Base-by-base conservation (phyloP, 352 stramenopile genomes). In the Phytophthora citricola region DNA sequence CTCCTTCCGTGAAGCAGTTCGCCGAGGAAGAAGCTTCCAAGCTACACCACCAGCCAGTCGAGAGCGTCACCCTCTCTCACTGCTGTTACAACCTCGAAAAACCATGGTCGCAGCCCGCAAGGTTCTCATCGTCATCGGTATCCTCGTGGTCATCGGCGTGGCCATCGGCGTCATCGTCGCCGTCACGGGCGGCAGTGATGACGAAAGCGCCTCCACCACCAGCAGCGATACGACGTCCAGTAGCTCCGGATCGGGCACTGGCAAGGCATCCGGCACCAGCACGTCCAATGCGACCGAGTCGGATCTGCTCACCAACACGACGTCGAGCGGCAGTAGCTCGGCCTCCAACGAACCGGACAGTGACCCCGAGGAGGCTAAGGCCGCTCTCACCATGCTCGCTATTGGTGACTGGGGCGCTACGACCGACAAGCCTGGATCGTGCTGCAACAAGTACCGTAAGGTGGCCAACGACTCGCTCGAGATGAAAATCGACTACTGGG, bases 381-480 rank as follows among this genome's bases (percentile, higher is more conserved):
- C 68, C 0, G 83, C 83, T 4, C 76, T 94, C 12, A 90, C 88
- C 2, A 92, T 95, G 81, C 72, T 95, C n/a, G 88, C 88, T 14
- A 90, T 95, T 49, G 88, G 88, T 17, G 88, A 95, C 64, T 95
- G 88, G 88, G 88, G 88, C 1, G 88, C 86, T 6, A 95, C 88
- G 27, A 93, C 85, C 6, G 86, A 94, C 73, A 93, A 94, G 69
- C 86, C 88, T 2, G 88, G 88, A 27, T 93, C 86, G 60, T 96
- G 88, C 76, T 96, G 88, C 66, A 94, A 93, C 78, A 92, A 94
- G 73, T 96, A 96, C 74, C 84, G 84, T 38, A 92, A 91, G 73
- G 87, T 85, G 10, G 78, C 79, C 14, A 76, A 81, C 57, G 86
- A 92, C 63, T 91, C 87, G 66, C 71, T 95, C 29, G 85, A 91